phyloP scores from a whole-genome alignment of 768 basidiomycete species.

The Tylopilus felleus region DNA sequence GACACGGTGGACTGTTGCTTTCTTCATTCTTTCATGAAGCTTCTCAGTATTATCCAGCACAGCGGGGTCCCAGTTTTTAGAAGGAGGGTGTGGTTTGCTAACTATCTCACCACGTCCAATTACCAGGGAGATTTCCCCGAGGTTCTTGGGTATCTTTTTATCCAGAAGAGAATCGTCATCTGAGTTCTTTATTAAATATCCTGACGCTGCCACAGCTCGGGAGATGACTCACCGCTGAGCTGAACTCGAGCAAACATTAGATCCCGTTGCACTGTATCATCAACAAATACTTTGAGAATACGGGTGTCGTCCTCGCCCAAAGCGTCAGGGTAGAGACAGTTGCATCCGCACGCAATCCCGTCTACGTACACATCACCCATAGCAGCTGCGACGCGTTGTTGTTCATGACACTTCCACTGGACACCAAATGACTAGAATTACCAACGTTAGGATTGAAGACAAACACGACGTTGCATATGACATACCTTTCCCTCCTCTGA shows the following conservation, averaged over 20 bases:
- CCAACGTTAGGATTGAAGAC: neutral
- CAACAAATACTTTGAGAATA: neutral
- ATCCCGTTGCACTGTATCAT: neutral
- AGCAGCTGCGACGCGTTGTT: neutral
- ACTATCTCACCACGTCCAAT: no score
- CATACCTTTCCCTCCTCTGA: conserved; percentile 22
- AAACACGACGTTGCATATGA: neutral
- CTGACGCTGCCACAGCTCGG: neutral
- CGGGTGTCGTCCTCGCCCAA: neutral
- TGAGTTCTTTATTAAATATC: neutral
- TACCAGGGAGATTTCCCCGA: no score
- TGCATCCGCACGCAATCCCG: neutral
- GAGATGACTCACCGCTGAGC: conserved; percentile 13
- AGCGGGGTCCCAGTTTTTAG: no score
- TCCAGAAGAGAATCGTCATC: neutral
- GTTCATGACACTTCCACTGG: conserved; percentile 10
- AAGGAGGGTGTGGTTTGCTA: no score
- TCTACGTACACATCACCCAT: conserved; percentile 5
- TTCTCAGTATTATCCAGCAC: neutral
- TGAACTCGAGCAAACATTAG: conserved; percentile 18
- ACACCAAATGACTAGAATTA: conserved; percentile 11
- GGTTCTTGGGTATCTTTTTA: no score
- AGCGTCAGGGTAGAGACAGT: fast-evolving
- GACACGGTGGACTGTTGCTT: conserved; percentile 18
- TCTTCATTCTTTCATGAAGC: conserved; percentile 24